phyloP scores from a whole-genome alignment of 2,329 filamentous ascomycete genomes.

The Didymella keratinophila region DNA sequence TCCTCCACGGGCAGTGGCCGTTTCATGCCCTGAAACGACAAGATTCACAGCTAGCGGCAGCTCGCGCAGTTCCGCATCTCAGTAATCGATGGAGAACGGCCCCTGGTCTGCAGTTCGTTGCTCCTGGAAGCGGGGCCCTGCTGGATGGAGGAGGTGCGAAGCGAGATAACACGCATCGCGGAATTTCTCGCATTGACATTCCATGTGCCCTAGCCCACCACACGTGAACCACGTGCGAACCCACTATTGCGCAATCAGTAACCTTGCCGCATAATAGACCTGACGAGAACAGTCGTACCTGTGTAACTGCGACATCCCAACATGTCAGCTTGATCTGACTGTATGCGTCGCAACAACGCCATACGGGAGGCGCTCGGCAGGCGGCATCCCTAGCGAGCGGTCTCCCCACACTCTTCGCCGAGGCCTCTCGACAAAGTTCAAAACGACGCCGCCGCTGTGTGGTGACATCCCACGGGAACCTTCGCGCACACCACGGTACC shows the following conservation, averaged over 20 bases:
- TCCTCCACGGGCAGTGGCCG: constrained; percentile 17
- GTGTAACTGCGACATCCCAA: constrained; percentile 4
- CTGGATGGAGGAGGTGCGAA: constrained; percentile 19
- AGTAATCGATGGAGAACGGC: constrained; percentile 6
- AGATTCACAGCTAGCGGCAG: constrained; percentile 9
- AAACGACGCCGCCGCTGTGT: constrained; percentile 2
- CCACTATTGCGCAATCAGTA: constrained; percentile 14
- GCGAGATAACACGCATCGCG: constrained; percentile 7
- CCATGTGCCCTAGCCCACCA: neutral
- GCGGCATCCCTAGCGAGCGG: constrained; percentile 13
- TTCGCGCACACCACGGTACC: neutral
- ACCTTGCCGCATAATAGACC: neutral
- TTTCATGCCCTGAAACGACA: constrained; percentile 6
- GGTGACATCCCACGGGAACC: constrained; percentile 7
- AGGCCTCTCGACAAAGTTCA: constrained; percentile 3
- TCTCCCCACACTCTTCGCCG: constrained; percentile 15
- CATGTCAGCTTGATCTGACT: constrained; percentile 13
- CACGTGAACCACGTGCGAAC: neutral
- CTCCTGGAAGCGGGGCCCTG: constrained; percentile 3
- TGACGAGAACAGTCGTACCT: constrained; percentile 3
- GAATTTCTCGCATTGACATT: constrained; percentile 12
- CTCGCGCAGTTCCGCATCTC: constrained; percentile 7
- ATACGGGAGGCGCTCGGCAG: constrained; percentile 15
- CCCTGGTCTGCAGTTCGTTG: constrained; percentile 5
- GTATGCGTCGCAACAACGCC: constrained; percentile 2